Conservation (phyloP, 1,284 basidiomycete genomes). For the Marasmius fiardii region DNA sequence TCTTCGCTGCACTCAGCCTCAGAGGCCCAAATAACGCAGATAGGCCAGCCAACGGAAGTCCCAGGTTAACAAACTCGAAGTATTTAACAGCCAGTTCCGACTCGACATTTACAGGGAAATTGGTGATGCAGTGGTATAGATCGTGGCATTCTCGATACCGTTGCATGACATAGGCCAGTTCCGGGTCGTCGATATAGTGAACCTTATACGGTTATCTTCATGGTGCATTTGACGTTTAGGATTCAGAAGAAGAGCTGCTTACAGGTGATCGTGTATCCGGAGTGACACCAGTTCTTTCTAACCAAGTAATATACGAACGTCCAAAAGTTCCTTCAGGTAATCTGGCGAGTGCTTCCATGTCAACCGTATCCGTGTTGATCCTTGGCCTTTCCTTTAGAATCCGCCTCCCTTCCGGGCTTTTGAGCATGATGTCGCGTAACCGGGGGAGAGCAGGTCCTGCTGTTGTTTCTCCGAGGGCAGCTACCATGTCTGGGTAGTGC, state of each 20-base stretch:
- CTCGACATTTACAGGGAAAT: slow-evolving; percentile 85
- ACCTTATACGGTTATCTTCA: slow-evolving; percentile 48
- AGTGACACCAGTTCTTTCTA: slow-evolving; percentile 86
- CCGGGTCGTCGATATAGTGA: slow-evolving; percentile 90
- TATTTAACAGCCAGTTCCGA: slow-evolving; percentile 96
- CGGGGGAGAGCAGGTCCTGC: slow-evolving; percentile 79
- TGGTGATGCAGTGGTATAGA: slow-evolving; percentile 89
- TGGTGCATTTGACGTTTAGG: slow-evolving; percentile 7
- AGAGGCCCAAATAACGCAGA: slow-evolving; percentile 76
- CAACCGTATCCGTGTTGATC: slow-evolving; percentile 76
- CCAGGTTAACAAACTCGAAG: slow-evolving; percentile 93
- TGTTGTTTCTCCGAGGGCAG: slow-evolving; percentile 88
- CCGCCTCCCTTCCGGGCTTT: slow-evolving; percentile 75
- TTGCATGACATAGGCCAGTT: slow-evolving; percentile 96
- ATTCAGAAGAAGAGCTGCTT: slow-evolving; percentile 24
- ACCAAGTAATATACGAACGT: slow-evolving; percentile 87
- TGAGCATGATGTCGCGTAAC: slow-evolving; percentile 79
- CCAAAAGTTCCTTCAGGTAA: slow-evolving; percentile 86
- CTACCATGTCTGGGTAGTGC: slow-evolving; percentile 96
- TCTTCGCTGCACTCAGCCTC: slow-evolving; percentile 55
- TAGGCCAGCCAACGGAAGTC: slow-evolving; percentile 85
- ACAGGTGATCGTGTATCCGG: slow-evolving; percentile 94
- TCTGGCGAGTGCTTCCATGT: slow-evolving; percentile 64
- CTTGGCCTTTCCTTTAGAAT: slow-evolving; percentile 84
- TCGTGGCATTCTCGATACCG: slow-evolving; percentile 98